A percentile compares a stretch with the other conserved stretches of the same genome.
phyloP scores from a whole-genome alignment of 768 basidiomycete genomes.

The Termitomyces sp. region DNA sequence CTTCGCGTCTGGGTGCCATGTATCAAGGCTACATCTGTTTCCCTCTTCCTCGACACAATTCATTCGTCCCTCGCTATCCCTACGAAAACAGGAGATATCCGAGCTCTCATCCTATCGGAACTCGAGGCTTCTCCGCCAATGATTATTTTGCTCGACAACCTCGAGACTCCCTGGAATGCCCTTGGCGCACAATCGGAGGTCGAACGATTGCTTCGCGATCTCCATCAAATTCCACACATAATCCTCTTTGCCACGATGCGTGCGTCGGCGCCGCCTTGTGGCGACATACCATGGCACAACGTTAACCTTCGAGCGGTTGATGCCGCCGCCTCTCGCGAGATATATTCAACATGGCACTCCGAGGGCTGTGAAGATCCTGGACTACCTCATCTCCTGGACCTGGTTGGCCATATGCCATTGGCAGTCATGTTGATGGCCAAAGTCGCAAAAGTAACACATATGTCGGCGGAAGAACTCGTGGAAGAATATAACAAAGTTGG shows the following conservation, averaged over 20 bases:
- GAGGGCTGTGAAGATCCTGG: slow-evolving; percentile 16
- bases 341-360: slow-evolving; percentile 17
- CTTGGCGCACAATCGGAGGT: slow-evolving; percentile 16
- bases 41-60: slow-evolving; percentile 19
- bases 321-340: slow-evolving; percentile 13
- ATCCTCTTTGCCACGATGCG: slow-evolving; percentile 31
- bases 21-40: slow-evolving; percentile 21
- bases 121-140: slow-evolving; percentile 19
- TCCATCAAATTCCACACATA: slow-evolving; percentile 14
- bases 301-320: slow-evolving; percentile 15
- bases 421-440: slow-evolving; percentile 30
- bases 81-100: slow-evolving; percentile 15
- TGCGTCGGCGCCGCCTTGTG: slow-evolving; percentile 20
- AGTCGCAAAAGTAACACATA: background rate
- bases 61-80: slow-evolving; percentile 17
- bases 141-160: slow-evolving; percentile 33
- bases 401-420: slow-evolving; percentile 25
- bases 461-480: background rate
- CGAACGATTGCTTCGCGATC: slow-evolving; percentile 17
- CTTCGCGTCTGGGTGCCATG: slow-evolving; percentile 29
- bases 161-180: slow-evolving; percentile 34
- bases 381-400: slow-evolving; percentile 17
- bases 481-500: background rate
- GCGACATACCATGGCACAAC: slow-evolving; percentile 20
- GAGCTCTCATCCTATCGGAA: slow-evolving; percentile 17